Base-by-base conservation (phyloP, 108 stramenopile genomes). In the Schizochytrium sp. region DNA sequence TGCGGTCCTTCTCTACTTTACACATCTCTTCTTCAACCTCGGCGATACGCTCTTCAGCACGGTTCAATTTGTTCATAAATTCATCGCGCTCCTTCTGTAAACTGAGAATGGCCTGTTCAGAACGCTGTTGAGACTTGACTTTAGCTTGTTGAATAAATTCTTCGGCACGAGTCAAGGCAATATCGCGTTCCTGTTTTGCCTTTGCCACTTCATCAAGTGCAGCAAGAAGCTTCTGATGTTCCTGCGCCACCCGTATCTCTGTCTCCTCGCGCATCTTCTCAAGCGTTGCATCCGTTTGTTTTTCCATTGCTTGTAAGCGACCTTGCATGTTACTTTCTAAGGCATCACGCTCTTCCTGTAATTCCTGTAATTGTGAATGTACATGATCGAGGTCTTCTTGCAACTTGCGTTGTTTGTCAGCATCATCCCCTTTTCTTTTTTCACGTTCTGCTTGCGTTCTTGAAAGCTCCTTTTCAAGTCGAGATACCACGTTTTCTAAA, bases 131-230 rank as follows among this genome's bases (percentile, higher is more conserved):
- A 38, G 64, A 1, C 12, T 38, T 38, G 40, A 44, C 42, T 15
- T 69, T 7, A 7, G 64, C 64, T 15, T 69, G 64, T 15, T 69
- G 64, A 15, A 69, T 69, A 44, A 69, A 44, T 7, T 38, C 44
- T 44, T 69, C 64, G 7, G 64, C 64, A 15, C 64, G 64, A 44
- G 40, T 44, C 8, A 69, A 44, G 5, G 64, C 64, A 8, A 44
- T 69, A 44, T 69, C 64, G 10, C 64, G 64, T 44, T 69, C 64
- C 8, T 7, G 7, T 15, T 44, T 69, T 8, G 64, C 64, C 28
- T 69, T 69, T 7, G 64, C 64, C 7, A 44, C 64, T 15, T 69
- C 64, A 44, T 69, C 64, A 44, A 69, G 28, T 7, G 64, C 64
- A 44, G 64, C 2, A 44, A 69, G 64, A 7, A 69, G 15, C 12